These are phyloP conservation scores for Pseudocohnilembus persalinus DNA, from an alignment of 169 alveolate genomes.

Conservation along the genomic window DNA sequence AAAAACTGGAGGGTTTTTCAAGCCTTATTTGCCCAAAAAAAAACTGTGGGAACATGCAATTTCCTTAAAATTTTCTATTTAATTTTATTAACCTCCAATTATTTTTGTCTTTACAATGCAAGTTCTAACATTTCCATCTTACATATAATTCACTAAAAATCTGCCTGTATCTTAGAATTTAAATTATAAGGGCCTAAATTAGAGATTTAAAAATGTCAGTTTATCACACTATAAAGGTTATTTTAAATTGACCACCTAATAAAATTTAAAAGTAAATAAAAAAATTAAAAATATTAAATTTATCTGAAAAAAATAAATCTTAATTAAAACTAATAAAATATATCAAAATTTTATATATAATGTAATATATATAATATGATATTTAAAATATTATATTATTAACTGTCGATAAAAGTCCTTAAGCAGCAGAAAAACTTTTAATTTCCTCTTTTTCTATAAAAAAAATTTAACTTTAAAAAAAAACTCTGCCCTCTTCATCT, in stretches of 20 bases:
- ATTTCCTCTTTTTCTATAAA: background rate
- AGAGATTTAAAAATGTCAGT: background rate
- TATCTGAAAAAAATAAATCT: no score
- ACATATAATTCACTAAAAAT: background rate
- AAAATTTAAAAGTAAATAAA: no score
- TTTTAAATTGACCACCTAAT: background rate
- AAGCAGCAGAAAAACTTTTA: background rate
- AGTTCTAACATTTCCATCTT: background rate
- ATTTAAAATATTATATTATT: no score
- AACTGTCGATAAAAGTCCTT: background rate
- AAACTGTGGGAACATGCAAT: background rate
- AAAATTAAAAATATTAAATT: no score
- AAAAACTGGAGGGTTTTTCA: background rate
- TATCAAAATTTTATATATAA: no score
- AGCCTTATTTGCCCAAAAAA: background rate
- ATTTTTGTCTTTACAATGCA: background rate
- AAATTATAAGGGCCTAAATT: background rate
- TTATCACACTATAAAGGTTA: background rate
- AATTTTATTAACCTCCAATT: background rate
- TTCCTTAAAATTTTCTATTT: background rate
- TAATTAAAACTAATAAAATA: no score
- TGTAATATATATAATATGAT: no score
- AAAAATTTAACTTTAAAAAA: background rate
- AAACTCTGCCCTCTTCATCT: background rate
- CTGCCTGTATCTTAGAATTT: background rate